Evolutionary conservation across 2,329 filamentous ascomycete species (phyloP), one percentile per base, ranked within the genome.

Genomic region (Verticillium klebahnii): DNA sequence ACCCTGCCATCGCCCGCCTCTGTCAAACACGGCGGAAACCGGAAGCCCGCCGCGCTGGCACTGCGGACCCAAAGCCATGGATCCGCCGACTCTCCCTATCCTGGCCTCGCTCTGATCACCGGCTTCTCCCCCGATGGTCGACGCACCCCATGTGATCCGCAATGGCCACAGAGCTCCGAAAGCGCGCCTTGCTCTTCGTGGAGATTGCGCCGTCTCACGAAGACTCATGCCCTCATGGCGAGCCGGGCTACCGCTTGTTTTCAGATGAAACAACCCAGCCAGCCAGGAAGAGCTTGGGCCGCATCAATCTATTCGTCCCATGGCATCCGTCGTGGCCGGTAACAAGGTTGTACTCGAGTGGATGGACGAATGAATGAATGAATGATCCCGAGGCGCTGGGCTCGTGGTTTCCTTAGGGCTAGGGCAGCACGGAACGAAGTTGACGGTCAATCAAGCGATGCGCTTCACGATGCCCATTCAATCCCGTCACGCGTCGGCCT

Each of bases 11-110:
- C 55, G 32, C 23, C 55, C 9, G 5, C 54, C 55, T 57, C 55
- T 50, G 55, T 37, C 55, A 58, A 58, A 58, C 39, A 50, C 57
- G 57, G 37, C 57, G 57, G 57, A 58, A 58, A 58, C 57, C 57
- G 57, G 57, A 40, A 57, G 34, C 29, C 55, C n/a, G 45, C 45
- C 45, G 45, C 45, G 45, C 45, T 50, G 45, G 45, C 45, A 50
- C 45, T 50, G 45, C 45, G 45, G 45, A 50, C 45, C 45, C 45
- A 50, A 50, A 50, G n/a, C 45, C 45, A 50, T 50, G 45, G 45
- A 50, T 25, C 45, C 45, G 19, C 12, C 45, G 11, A 50, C n/a
- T 25, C 45, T 23, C 19, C 19, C 19, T 14, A 50, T 50, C 45
- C 45, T 19, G 45, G 45, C 45, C 23, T 50, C 45, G 45, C 45